A percentile compares a stretch with the other conserved stretches of the same genome.
phyloP scores from a whole-genome alignment of 2,329 filamentous ascomycete species.

The Passalora sequoiae region DNA sequence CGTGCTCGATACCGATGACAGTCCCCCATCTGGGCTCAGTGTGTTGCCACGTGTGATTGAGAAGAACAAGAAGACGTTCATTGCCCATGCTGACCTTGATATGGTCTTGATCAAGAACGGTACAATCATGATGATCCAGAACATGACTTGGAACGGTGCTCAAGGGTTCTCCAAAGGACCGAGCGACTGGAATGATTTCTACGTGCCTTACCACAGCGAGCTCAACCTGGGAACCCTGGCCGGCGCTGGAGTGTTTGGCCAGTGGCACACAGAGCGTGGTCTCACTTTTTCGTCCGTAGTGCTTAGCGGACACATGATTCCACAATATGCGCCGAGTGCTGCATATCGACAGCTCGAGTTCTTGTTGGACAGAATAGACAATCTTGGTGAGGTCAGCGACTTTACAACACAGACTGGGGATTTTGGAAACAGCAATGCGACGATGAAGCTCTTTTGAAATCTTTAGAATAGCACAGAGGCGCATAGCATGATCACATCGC shows the following conservation, averaged over 20 bases:
- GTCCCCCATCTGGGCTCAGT: constrained; percentile 6
- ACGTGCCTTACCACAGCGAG: constrained; percentile 20
- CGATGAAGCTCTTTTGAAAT: constrained; percentile 21
- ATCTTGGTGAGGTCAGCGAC: constrained; percentile 40
- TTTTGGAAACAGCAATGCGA: constrained; percentile 26
- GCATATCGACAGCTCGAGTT: constrained; percentile 42
- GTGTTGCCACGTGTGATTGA: constrained; percentile 29
- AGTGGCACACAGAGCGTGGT: constrained; percentile 24
- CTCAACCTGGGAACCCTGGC: neutral
- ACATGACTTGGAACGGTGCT: constrained; percentile 31
- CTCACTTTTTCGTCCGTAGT: constrained; percentile 27
- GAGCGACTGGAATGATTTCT: constrained; percentile 45
- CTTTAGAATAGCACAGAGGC: too few species aligned
- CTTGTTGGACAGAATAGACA: constrained; percentile 43
- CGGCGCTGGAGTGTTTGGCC: constrained; percentile 10
- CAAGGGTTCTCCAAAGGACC: constrained; percentile 27
- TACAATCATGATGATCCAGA: constrained; percentile 27
- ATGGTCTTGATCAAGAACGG: constrained; percentile 28
- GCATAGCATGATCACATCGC: too few species aligned
- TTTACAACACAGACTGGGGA: constrained; percentile 34
- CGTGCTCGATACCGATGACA: neutral
- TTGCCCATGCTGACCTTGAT: constrained; percentile 27
- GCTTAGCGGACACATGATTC: constrained; percentile 27
- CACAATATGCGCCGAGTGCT: constrained; percentile 41
- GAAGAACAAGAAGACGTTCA: constrained; percentile 31